Percentiles rank a stretch among this genome's conserved stretches.
These are phyloP conservation scores for Cystobasidium onofrii DNA, from an alignment of 768 basidiomycete species.

Conservation along the genomic window DNA sequence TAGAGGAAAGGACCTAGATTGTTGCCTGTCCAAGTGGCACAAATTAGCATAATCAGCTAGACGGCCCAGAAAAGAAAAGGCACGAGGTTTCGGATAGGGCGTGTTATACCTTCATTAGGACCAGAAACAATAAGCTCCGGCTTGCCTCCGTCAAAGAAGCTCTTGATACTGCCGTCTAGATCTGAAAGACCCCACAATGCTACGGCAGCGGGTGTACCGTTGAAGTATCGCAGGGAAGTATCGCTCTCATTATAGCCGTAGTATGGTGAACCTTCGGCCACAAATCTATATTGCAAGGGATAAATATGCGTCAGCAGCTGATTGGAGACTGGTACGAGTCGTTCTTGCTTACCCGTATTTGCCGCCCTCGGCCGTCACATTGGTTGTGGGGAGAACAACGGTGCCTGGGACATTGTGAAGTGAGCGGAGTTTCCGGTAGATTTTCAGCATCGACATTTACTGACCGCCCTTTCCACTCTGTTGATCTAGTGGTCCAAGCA, in stretches of 20 bases:
- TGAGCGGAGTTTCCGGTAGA: background rate
- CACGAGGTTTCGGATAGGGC: no score
- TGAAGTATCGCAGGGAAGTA: conserved; percentile 17
- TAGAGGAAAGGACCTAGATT: conserved; percentile 5
- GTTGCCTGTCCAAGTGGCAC: background rate
- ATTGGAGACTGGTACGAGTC: no score
- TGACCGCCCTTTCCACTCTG: conserved; percentile 22
- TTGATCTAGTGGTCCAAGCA: conserved; percentile 26
- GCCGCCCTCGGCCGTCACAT: conserved; percentile 28
- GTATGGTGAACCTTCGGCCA: background rate
- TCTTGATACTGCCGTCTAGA: background rate
- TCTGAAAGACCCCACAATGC: conserved; percentile 12
- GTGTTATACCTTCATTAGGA: conserved; percentile 26
- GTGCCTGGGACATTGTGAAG: background rate
- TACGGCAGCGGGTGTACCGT: conserved; percentile 30
- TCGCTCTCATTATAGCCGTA: conserved; percentile 28
- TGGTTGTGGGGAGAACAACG: conserved; percentile 30
- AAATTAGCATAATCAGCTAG: background rate
- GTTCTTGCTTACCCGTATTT: conserved; percentile 22
- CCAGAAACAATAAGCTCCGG: conserved; percentile 30
- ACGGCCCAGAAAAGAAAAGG: no score
- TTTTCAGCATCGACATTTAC: background rate
- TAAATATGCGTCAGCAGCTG: no score
- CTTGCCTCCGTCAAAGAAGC: conserved; percentile 13
- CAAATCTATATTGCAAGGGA: background rate